Percentiles rank a stretch among this genome's conserved stretches.
Conservation (phyloP, 225 moss, liverwort and hornwort genomes). For the Antitrichia curtipendula region DNA sequence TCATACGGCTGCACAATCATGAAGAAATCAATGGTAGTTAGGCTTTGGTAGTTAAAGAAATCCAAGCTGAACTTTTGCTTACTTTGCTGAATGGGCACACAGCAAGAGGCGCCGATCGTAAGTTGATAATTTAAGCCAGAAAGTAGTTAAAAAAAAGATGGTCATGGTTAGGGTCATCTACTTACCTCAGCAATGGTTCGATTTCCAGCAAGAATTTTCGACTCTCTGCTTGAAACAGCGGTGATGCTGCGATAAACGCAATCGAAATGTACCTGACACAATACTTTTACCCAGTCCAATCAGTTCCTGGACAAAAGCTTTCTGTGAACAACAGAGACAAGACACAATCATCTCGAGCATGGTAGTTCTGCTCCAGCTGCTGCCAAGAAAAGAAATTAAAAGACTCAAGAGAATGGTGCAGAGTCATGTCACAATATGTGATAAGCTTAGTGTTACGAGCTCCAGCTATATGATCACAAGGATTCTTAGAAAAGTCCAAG, state of each 20-base stretch:
- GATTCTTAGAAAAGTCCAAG: background rate
- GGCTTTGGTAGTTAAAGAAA: background rate
- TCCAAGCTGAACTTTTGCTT: background rate
- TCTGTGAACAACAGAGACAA: background rate
- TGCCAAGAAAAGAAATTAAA: background rate
- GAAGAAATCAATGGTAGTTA: background rate
- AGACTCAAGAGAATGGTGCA: background rate
- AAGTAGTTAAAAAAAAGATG: background rate
- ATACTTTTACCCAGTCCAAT: background rate
- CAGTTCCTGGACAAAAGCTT: background rate
- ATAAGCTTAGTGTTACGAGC: background rate
- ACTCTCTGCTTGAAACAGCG: conserved; percentile 63
- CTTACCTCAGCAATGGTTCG: conserved; percentile 55
- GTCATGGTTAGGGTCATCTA: background rate
- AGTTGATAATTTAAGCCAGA: background rate
- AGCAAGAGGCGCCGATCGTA: background rate
- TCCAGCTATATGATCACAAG: background rate
- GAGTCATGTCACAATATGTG: background rate
- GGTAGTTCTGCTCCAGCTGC: background rate
- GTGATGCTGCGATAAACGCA: conserved; percentile 52
- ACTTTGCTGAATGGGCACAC: background rate
- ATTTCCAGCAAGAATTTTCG: conserved; percentile 60
- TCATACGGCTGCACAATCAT: conserved; percentile 46
- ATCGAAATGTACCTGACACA: conserved; percentile 55
- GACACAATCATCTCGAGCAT: background rate